phyloP scores from a whole-genome alignment of 2,329 filamentous ascomycete genomes.

The Pseudogymnoascus sp. region DNA sequence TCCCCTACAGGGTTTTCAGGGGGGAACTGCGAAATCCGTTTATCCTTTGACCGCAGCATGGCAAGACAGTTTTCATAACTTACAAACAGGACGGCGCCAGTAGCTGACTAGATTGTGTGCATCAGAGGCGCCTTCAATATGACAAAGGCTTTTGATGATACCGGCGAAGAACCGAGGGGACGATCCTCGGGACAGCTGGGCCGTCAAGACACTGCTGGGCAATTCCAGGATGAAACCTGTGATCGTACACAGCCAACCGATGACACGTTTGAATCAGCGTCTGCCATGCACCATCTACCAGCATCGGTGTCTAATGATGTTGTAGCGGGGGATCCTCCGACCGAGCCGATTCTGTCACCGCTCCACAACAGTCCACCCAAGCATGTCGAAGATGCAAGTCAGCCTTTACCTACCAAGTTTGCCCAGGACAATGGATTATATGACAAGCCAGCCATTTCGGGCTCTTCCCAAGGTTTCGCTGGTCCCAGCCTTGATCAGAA shows the following conservation, averaged over 20 bases:
- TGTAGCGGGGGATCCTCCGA: background rate
- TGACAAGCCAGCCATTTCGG: background rate
- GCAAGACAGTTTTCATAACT: background rate
- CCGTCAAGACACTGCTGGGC: background rate
- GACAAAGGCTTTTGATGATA: background rate
- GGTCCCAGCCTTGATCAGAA: conserved; percentile 35
- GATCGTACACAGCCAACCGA: background rate
- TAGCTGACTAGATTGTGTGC: background rate
- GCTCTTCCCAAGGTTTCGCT: conserved; percentile 19
- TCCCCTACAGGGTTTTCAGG: background rate
- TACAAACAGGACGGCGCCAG: background rate
- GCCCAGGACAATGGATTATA: background rate
- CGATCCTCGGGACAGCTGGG: background rate
- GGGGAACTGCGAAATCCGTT: background rate
- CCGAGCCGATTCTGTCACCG: background rate
- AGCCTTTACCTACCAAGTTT: background rate
- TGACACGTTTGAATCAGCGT: background rate
- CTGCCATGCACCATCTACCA: background rate
- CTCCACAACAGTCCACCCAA: background rate
- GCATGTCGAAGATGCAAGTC: background rate
- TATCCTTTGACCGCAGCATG: background rate
- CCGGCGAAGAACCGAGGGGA: background rate
- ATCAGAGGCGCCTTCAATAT: background rate
- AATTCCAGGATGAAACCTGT: background rate
- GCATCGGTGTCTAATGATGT: background rate